These are phyloP conservation scores for Paratinospora sagittata DNA, from an alignment of 164 flowering plant species.

Conservation along the genomic window DNA sequence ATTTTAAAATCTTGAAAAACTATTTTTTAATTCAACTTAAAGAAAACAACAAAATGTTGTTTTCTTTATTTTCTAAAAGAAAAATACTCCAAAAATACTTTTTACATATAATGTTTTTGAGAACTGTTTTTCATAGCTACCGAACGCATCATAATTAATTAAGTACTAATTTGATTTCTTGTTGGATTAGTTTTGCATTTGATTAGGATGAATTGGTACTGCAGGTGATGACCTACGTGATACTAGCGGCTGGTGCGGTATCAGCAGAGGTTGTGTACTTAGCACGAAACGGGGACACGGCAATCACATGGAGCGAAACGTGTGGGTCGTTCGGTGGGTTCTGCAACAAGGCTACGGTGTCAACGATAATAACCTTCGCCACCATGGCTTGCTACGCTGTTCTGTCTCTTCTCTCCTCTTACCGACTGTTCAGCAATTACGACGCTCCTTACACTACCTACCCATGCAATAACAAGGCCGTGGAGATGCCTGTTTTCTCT, in stretches of 20 bases:
- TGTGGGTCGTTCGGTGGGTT: slow-evolving; percentile 53
- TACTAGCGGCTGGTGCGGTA: slow-evolving; percentile 69
- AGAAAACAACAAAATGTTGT: too few species aligned
- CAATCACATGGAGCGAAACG: slow-evolving; percentile 57
- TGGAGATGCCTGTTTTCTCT: slow-evolving; percentile 1
- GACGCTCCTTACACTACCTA: slow-evolving; percentile 38
- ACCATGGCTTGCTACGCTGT: slow-evolving; percentile 45
- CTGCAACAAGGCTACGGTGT: slow-evolving; percentile 53
- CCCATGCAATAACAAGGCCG: background rate
- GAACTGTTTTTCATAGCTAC: too few species aligned
- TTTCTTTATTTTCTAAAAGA: too few species aligned
- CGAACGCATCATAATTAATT: too few species aligned
- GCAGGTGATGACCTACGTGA: slow-evolving; percentile 62
- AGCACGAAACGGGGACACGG: slow-evolving; percentile 59
- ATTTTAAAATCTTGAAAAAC: too few species aligned
- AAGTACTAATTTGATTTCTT: too few species aligned
- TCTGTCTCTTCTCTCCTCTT: slow-evolving; percentile 75
- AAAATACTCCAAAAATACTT: too few species aligned
- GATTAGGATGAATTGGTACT: background rate
- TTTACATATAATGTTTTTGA: too few species aligned
- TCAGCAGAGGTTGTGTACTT: slow-evolving; percentile 64
- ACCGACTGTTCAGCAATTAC: slow-evolving; percentile 71
- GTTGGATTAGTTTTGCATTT: too few species aligned
- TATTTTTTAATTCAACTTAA: too few species aligned
- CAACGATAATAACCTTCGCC: slow-evolving; percentile 54